phyloP scores from a whole-genome alignment of 768 basidiomycete species.

The Mycena belliarum region DNA sequence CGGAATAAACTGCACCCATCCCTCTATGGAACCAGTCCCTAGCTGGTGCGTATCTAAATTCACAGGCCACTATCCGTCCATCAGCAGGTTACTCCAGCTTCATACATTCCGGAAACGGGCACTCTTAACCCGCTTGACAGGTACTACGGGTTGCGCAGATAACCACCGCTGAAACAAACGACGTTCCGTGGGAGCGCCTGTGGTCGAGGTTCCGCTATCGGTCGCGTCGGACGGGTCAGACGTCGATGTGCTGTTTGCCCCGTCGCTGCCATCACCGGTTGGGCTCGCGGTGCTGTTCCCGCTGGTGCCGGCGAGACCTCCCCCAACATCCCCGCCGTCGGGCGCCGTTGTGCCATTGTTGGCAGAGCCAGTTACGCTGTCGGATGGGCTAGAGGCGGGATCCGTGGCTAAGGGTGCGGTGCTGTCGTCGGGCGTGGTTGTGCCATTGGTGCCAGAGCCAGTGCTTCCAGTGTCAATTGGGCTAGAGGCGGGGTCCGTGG shows the following conservation, averaged over 20 bases:
- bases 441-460: no score
- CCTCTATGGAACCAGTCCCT: conserved; percentile 8
- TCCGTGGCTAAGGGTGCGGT: background rate
- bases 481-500: no score
- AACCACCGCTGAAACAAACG: conserved; percentile 3
- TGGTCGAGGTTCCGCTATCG: background rate
- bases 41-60: conserved; percentile 2
- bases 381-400: background rate
- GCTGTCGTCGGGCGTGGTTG: background rate
- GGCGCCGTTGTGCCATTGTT: background rate
- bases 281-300: no score
- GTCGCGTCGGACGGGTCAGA: background rate
- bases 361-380: background rate
- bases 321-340: background rate
- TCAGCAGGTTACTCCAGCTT: no score
- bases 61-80: background rate
- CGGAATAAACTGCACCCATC: conserved; percentile 13
- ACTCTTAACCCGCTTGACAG: background rate
- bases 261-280: background rate
- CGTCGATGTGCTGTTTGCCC: background rate
- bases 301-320: background rate
- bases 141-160: background rate
- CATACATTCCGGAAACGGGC: background rate
- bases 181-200: background rate
- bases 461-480: no score